Evolutionary conservation across 208 protist genomes (phyloP), one percentile per base, ranked within the genome.

Genomic region (Wallacemonas sp.): DNA sequence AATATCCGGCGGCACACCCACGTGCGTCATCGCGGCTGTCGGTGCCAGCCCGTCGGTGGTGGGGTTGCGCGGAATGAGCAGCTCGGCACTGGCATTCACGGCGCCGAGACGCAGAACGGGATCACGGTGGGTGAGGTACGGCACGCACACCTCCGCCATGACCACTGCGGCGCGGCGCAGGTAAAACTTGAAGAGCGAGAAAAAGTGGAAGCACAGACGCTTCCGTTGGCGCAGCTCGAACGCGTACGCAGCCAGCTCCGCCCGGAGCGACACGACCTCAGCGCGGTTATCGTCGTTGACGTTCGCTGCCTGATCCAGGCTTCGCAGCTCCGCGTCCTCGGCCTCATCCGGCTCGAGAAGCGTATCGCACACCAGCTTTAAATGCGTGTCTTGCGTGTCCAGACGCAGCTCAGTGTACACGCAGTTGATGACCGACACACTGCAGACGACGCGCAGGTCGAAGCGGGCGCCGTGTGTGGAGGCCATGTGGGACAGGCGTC

Each of bases 111-210:
- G 81, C 46, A 93, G 70, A 17, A 71, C 63, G 0, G 76, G 60
- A 45, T 93, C 74, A 5, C 68, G 76, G 59, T 93, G 83, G 54
- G 61, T 63, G 29, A 91, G 61, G 52, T 93, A 93, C 22, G 83
- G 83, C 37, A 79, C 62, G 72, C 87, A 93, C 9, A 89, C 75
- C 27, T 85, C 75, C 15, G 88, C 34, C 54, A 89, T 89, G 58
- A 89, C 85, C 24, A 71, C 62, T 1, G 76, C 78, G 3, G 74
- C 79, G 17, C 79, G 76, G 52, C 82, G 77, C 79, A 82, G 88
- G 57, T 63, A 65, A 54, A 68, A 78, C 61, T 61, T 78, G 65
- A 87, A 80, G 33, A 76, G 67, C 27, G 81, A 61, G 33, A 90
- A 61, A 10, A 85, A 68, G 32, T 77, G 80, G 52, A 93, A 93